These are phyloP conservation scores for Hortiboletus rubellus DNA, from an alignment of 1,284 basidiomycete species.

Conservation along the genomic window DNA sequence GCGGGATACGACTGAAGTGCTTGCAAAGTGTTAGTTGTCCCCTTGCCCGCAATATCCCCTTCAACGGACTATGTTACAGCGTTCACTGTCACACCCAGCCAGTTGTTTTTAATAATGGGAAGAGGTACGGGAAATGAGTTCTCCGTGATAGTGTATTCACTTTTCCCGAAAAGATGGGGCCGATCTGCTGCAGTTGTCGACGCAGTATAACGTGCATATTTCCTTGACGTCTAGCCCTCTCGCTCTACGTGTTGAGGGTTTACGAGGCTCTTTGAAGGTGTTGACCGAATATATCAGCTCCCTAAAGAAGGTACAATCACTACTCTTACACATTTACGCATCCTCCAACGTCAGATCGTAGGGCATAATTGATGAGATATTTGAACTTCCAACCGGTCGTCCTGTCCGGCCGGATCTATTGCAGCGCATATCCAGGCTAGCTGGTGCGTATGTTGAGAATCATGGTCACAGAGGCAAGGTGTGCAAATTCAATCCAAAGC, in stretches of 20 bases:
- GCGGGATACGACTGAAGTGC: slow-evolving; percentile 53
- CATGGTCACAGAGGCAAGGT: slow-evolving; percentile 49
- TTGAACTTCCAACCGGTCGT: slow-evolving; percentile 47
- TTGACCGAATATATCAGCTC: slow-evolving; percentile 45
- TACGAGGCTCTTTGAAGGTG: slow-evolving; percentile 47
- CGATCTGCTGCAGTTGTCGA: slow-evolving; percentile 58
- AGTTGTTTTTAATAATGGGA: slow-evolving; percentile 72
- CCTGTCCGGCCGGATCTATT: slow-evolving; percentile 47
- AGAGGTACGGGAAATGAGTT: slow-evolving; percentile 48
- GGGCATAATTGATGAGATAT: slow-evolving; percentile 51
- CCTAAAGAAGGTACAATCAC: slow-evolving; percentile 48
- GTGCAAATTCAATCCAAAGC: slow-evolving; percentile 5
- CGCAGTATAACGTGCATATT: slow-evolving; percentile 59
- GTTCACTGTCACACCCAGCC: slow-evolving; percentile 53
- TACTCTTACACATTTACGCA: not conserved
- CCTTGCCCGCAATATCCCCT: slow-evolving; percentile 1
- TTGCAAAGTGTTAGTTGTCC: slow-evolving; percentile 47
- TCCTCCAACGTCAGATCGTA: slow-evolving; percentile 25
- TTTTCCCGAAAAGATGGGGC: slow-evolving; percentile 53
- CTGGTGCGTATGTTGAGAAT: slow-evolving; percentile 61
- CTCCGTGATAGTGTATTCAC: slow-evolving; percentile 3
- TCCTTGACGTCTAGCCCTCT: slow-evolving; percentile 58
- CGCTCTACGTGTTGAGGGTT: slow-evolving; percentile 58
- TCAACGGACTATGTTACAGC: slow-evolving; percentile 38
- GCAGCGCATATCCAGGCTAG: slow-evolving; percentile 64